Evolutionary conservation across 225 moss, liverwort and hornwort genomes (phyloP).

Genomic region (Marchantia paleacea): DNA sequence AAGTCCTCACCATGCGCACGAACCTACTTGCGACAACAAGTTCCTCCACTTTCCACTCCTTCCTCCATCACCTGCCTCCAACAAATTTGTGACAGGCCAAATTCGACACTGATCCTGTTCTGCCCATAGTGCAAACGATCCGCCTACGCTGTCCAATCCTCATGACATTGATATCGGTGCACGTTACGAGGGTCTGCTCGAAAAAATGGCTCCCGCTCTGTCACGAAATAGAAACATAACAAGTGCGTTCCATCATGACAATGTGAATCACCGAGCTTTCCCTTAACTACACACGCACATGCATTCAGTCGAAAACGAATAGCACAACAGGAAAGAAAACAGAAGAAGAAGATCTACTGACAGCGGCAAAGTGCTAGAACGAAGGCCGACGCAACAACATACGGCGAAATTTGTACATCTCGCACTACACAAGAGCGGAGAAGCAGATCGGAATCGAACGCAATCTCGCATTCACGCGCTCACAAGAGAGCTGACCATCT

Average conservation of each 20-base stretch:
- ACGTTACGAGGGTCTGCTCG: background rate
- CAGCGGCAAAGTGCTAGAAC: background rate
- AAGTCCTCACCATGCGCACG: constrained; percentile 21
- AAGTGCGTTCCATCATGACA: background rate
- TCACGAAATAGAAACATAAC: background rate
- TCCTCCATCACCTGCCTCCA: background rate
- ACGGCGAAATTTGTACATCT: background rate
- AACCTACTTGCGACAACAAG: background rate
- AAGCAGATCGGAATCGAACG: constrained; percentile 4
- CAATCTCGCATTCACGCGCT: background rate
- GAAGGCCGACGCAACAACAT: background rate
- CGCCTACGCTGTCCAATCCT: constrained; percentile 1
- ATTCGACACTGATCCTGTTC: background rate
- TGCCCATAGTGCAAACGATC: background rate
- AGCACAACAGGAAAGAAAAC: background rate
- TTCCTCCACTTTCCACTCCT: background rate
- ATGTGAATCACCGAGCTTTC: background rate
- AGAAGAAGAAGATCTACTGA: background rate
- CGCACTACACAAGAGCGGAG: background rate
- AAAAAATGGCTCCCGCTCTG: background rate
- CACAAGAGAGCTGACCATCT: background rate
- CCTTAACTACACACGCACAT: background rate
- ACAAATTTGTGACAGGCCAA: background rate
- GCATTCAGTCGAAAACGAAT: background rate
- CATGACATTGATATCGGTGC: background rate